These are phyloP conservation scores for Gracilaria caudata DNA, from an alignment of 23 red algal genomes.

Conservation along the genomic window DNA sequence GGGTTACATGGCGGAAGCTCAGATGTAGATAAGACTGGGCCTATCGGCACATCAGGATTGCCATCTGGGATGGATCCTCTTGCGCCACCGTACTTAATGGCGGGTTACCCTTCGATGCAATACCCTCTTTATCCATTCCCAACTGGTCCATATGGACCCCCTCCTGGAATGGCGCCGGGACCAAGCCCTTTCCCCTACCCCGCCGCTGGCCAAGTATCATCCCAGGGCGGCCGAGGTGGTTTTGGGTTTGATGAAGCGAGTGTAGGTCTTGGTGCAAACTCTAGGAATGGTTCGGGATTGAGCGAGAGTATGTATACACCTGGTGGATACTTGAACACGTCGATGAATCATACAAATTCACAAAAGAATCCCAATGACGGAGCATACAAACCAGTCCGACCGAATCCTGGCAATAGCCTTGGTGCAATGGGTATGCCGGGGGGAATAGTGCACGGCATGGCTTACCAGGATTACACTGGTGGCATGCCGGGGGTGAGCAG, in stretches of 20 bases:
- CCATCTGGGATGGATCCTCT: slow-evolving; percentile 55
- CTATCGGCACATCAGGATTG: slow-evolving; percentile 36
- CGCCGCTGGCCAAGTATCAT: slow-evolving; percentile 54
- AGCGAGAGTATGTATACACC: slow-evolving; percentile 77
- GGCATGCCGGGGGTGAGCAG: slow-evolving; percentile 45
- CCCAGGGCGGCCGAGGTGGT: slow-evolving; percentile 57
- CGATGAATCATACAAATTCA: slow-evolving; percentile 35
- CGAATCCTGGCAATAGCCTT: slow-evolving; percentile 41
- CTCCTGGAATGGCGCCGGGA: slow-evolving; percentile 47
- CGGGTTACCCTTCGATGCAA: slow-evolving; percentile 70
- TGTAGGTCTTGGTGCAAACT: slow-evolving; percentile 28
- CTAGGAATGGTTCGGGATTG: slow-evolving; percentile 40
- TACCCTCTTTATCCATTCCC: slow-evolving; percentile 71
- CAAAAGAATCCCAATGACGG: slow-evolving; percentile 49
- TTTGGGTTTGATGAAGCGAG: slow-evolving; percentile 69
- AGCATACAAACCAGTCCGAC: slow-evolving; percentile 49
- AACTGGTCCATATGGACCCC: slow-evolving; percentile 43
- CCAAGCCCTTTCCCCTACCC: slow-evolving; percentile 55
- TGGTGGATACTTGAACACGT: slow-evolving; percentile 54
- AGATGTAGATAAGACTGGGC: slow-evolving; percentile 42
- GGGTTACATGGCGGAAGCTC: slow-evolving; percentile 29
- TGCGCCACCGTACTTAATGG: slow-evolving; percentile 43
- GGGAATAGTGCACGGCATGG: slow-evolving; percentile 59
- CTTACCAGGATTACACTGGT: slow-evolving; percentile 53
- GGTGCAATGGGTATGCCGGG: slow-evolving; percentile 51